These are phyloP conservation scores for Rhododendron ovatum DNA, from an alignment of 148 eudicot genomes.

Conservation along the genomic window DNA sequence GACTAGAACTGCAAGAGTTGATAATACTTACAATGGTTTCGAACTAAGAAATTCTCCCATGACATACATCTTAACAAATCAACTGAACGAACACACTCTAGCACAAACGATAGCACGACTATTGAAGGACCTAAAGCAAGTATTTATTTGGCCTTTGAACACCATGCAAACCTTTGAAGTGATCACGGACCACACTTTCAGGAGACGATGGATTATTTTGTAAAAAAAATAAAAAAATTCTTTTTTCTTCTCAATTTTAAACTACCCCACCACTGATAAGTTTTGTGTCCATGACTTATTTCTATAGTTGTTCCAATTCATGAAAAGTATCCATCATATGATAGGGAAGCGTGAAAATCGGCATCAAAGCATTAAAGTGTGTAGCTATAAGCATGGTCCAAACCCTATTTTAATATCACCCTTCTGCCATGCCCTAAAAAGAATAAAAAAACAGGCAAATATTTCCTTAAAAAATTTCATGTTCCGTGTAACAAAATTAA, in stretches of 20 bases:
- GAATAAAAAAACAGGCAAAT: neutral
- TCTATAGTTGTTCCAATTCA: neutral
- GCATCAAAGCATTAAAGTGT: neutral
- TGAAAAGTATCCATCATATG: neutral
- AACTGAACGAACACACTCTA: neutral
- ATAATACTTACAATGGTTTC: too few species aligned
- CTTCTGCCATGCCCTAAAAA: neutral
- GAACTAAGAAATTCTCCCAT: too few species aligned
- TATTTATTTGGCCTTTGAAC: too few species aligned
- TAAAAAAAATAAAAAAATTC: too few species aligned
- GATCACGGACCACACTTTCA: too few species aligned
- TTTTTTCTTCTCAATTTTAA: neutral
- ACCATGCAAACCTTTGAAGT: neutral
- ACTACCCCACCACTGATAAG: neutral
- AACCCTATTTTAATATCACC: neutral
- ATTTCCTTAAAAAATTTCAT: neutral
- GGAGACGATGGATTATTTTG: too few species aligned
- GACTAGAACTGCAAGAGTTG: neutral
- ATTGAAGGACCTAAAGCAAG: too few species aligned
- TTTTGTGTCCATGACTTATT: neutral
- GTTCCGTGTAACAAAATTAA: neutral
- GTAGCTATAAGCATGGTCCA: neutral
- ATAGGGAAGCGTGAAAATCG: neutral
- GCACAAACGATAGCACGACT: too few species aligned
- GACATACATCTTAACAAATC: neutral